Evolutionary conservation across 1,284 basidiomycete species (phyloP).

Genomic region (Takashimella tepidaria): DNA sequence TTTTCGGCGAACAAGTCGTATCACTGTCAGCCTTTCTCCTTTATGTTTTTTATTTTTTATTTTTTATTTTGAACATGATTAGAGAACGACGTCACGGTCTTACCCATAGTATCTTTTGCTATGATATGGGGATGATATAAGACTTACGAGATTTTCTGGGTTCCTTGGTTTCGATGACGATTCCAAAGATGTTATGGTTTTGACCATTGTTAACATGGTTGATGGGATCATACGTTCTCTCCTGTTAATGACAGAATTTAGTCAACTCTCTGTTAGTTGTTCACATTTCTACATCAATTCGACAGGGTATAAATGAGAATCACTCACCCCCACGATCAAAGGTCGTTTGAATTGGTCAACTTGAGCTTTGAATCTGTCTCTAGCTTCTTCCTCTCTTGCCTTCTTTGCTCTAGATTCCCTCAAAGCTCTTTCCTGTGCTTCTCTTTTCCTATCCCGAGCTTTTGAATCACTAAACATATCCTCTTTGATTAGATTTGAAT

Average conservation of each 20-base stretch:
- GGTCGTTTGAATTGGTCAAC: neutral
- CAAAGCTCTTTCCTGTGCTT: neutral
- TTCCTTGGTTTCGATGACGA: constrained; percentile 5
- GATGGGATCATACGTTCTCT: constrained; percentile 4
- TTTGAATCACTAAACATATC: no score
- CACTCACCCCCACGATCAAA: constrained; percentile 8
- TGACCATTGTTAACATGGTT: neutral
- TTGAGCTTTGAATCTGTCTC: neutral
- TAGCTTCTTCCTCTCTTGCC: neutral
- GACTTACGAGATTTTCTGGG: neutral
- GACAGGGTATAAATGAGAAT: no score
- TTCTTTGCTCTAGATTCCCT: neutral
- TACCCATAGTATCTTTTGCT: neutral
- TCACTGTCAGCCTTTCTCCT: no score
- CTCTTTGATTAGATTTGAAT: no score
- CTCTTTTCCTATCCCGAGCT: no score
- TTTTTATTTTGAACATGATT: neutral
- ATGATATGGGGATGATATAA: no score
- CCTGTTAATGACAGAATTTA: no score
- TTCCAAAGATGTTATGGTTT: constrained; percentile 6
- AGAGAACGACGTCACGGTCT: neutral
- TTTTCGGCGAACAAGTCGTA: no score
- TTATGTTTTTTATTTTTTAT: no score
- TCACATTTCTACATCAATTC: no score
- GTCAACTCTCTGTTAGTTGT: no score